phyloP scores from a whole-genome alignment of 139 green algal genomes.

The Spirogloea muscicola region DNA sequence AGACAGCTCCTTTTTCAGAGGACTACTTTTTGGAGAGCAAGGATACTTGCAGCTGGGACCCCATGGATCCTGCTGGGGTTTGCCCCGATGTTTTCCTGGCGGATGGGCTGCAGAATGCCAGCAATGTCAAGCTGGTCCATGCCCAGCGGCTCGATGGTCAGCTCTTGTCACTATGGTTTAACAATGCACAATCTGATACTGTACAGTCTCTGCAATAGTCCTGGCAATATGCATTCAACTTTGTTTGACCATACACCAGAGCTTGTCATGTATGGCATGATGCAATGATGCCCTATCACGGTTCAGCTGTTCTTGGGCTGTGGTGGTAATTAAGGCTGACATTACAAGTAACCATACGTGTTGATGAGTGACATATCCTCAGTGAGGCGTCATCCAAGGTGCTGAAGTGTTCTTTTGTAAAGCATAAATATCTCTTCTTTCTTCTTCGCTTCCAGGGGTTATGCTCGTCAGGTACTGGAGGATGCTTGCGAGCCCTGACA shows the following conservation, averaged over 20 bases:
- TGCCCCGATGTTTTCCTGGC: conserved; percentile 25
- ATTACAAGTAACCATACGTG: too few species aligned
- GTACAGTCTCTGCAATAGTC: too few species aligned
- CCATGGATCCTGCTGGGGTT: conserved; percentile 3
- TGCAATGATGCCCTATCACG: too few species aligned
- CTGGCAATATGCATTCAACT: too few species aligned
- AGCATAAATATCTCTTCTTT: background rate
- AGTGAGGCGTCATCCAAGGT: too few species aligned
- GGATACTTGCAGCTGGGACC: conserved; percentile 14
- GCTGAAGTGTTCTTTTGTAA: background rate
- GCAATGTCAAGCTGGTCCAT: conserved; percentile 41
- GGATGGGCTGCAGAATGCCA: background rate
- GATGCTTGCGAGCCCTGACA: conserved; percentile 21
- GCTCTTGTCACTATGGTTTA: too few species aligned
- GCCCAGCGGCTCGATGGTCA: conserved; percentile 38
- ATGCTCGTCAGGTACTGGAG: conserved; percentile 26
- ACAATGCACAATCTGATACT: too few species aligned
- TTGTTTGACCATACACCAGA: too few species aligned
- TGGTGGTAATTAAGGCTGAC: too few species aligned
- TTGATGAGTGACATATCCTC: too few species aligned
- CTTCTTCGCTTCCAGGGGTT: conserved; percentile 1
- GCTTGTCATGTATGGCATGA: too few species aligned
- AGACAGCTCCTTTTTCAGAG: conserved; percentile 32
- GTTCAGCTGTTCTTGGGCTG: too few species aligned
- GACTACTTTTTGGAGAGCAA: conserved; percentile 40